phyloP scores from a whole-genome alignment of 1,284 basidiomycete genomes.

The Pseudozyma hubeiensis region DNA sequence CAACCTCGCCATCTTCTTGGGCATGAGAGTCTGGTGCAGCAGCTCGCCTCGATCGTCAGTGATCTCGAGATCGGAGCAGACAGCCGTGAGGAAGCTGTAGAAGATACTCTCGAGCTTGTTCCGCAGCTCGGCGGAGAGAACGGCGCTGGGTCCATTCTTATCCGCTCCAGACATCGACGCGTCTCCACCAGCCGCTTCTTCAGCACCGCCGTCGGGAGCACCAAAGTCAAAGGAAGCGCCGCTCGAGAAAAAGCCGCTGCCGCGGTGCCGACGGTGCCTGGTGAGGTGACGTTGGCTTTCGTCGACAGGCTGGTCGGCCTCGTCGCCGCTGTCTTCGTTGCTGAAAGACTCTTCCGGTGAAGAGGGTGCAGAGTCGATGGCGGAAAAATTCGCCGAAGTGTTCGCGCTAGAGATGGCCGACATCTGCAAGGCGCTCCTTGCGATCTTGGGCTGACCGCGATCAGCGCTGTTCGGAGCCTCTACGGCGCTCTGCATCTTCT shows the following conservation, averaged over 20 bases:
- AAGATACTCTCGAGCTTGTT: constrained; percentile 88
- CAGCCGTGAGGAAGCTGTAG: constrained; percentile 85
- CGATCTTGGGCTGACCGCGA: constrained; percentile 24
- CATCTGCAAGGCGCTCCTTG: constrained; percentile 47
- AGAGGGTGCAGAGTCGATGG: constrained; percentile 44
- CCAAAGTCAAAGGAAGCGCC: constrained; percentile 48
- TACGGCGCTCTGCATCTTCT: constrained; percentile 10
- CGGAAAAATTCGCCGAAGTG: constrained; percentile 35
- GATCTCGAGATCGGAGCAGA: constrained; percentile 92
- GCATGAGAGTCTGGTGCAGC: constrained; percentile 98
- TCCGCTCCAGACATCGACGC: constrained; percentile 18
- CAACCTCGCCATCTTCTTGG: constrained; percentile 70
- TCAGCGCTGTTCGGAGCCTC: constrained; percentile 13
- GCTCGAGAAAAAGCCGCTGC: constrained; percentile 53
- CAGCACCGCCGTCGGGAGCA: constrained; percentile 16
- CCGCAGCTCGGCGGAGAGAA: constrained; percentile 75
- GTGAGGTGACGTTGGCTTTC: constrained; percentile 20
- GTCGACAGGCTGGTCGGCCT: constrained; percentile 18
- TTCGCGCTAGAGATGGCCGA: constrained; percentile 36
- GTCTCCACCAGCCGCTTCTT: constrained; percentile 32
- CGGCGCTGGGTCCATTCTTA: constrained; percentile 26
- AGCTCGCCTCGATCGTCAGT: constrained; percentile 94
- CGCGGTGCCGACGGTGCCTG: constrained; percentile 49
- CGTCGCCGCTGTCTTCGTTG: constrained; percentile 49
- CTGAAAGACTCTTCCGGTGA: constrained; percentile 52